phyloP scores from a whole-genome alignment of 106 monocot genomes.

The Allium sativum region DNA sequence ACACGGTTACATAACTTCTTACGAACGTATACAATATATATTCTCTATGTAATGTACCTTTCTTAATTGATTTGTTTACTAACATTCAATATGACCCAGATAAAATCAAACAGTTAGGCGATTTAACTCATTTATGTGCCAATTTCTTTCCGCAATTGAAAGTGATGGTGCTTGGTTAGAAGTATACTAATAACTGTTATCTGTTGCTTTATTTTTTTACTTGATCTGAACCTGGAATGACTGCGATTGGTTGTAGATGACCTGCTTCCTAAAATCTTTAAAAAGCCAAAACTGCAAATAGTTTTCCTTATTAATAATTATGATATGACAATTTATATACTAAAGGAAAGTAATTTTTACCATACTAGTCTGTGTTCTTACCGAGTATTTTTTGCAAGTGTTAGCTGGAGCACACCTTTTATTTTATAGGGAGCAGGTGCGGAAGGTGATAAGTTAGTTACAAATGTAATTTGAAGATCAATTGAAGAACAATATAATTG shows the following conservation, averaged over 20 bases:
- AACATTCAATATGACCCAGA: too few species aligned
- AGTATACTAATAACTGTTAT: neutral
- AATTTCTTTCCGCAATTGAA: too few species aligned
- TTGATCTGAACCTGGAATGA: constrained; percentile 87
- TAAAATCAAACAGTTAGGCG: too few species aligned
- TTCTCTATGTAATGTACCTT: too few species aligned
- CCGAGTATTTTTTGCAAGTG: too few species aligned
- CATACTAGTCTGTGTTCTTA: too few species aligned
- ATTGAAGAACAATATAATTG: constrained; percentile 81
- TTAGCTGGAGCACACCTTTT: too few species aligned
- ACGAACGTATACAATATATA: too few species aligned
- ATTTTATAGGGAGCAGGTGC: constrained; percentile 70
- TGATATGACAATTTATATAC: constrained; percentile 87
- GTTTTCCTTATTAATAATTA: constrained; percentile 98
- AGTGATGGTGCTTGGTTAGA: too few species aligned
- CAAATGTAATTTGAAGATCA: constrained; percentile 90
- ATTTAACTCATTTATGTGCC: too few species aligned
- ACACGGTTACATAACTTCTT: too few species aligned
- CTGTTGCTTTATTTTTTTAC: constrained; percentile 23
- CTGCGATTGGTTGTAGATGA: constrained; percentile 93
- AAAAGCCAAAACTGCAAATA: constrained; percentile 81
- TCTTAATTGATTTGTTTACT: too few species aligned
- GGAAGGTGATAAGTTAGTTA: constrained; percentile 79
- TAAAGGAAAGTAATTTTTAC: constrained; percentile 44
- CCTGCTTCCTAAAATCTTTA: constrained; percentile 63